A percentile compares a stretch with the other conserved stretches of the same genome.
These are phyloP conservation scores for Candida albicans DNA, from an alignment of 1,139 yeast species.

Conservation along the genomic window DNA sequence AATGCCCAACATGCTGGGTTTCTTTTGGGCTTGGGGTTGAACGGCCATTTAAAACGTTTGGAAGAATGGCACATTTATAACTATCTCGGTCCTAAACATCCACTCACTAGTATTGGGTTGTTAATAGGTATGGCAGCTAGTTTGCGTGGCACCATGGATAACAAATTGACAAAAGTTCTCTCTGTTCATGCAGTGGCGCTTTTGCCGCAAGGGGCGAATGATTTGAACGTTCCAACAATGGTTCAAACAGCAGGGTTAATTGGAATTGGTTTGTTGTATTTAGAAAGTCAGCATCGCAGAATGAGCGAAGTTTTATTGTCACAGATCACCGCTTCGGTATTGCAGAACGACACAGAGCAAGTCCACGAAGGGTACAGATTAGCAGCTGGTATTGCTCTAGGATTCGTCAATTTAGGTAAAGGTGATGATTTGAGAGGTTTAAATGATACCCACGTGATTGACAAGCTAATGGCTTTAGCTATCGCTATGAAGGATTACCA, in stretches of 20 bases:
- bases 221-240: slow-evolving; percentile 75
- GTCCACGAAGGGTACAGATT: slow-evolving; percentile 82
- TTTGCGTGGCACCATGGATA: slow-evolving; percentile 78
- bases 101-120: slow-evolving; percentile 81
- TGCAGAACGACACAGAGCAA: slow-evolving; percentile 55
- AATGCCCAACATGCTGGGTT: slow-evolving; percentile 94
- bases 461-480: slow-evolving; percentile 60
- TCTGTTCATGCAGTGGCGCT: slow-evolving; percentile 93
- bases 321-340: slow-evolving; percentile 59
- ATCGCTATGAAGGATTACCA: slow-evolving; percentile 68
- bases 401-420: slow-evolving; percentile 81
- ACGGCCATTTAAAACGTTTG: slow-evolving; percentile 78
- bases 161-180: slow-evolving; percentile 82
- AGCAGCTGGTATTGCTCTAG: slow-evolving; percentile 87
- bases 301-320: slow-evolving; percentile 81
- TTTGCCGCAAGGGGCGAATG: slow-evolving; percentile 87
- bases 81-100: slow-evolving; percentile 87
- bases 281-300: slow-evolving; percentile 77
- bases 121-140: slow-evolving; percentile 94
- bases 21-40: slow-evolving; percentile 85
- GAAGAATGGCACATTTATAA: slow-evolving; percentile 98
- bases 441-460: slow-evolving; percentile 71
- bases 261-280: slow-evolving; percentile 84
- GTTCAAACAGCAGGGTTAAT: slow-evolving; percentile 92
- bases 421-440: slow-evolving; percentile 65